Evolutionary conservation across 345 rosid species (phyloP).

Genomic region (Hibiscus trionum): DNA sequence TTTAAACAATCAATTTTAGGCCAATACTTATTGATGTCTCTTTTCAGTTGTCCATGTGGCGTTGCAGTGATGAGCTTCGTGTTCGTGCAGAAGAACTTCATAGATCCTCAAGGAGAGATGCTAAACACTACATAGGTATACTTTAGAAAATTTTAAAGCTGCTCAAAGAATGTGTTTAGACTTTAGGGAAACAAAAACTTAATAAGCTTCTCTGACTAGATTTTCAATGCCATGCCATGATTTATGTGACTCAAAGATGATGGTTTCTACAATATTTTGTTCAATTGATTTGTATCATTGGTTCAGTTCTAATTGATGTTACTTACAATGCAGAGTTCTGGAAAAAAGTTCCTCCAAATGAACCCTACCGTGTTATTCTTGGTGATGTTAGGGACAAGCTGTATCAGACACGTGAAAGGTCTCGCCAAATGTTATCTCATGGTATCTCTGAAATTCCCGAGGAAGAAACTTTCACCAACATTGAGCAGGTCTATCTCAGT

Average conservation of each 20-base stretch:
- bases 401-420: conserved; percentile 81
- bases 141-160: not conserved
- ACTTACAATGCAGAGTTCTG: conserved; percentile 60
- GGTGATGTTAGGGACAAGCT: conserved; percentile 88
- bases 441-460: conserved; percentile 85
- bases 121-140: conserved; percentile 95
- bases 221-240: not conserved
- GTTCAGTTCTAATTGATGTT: conserved; percentile 2
- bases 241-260: not conserved
- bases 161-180: not conserved
- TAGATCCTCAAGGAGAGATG: conserved; percentile 70
- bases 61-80: conserved; percentile 94
- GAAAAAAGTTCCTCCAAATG: conserved; percentile 80
- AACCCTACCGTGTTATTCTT: conserved; percentile 94
- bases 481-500: conserved; percentile 49
- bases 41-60: conserved; percentile 98
- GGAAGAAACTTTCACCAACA: conserved; percentile 66
- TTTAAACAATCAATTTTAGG: not conserved
- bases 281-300: not conserved
- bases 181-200: not conserved
- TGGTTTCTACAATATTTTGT: not conserved
- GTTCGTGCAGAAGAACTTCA: conserved; percentile 65
- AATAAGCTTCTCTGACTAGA: not conserved
- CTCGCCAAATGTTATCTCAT: conserved; percentile 74
- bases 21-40: not conserved